These are phyloP conservation scores for Leishmania martiniquensis DNA, from an alignment of 208 protist genomes.

Conservation along the genomic window DNA sequence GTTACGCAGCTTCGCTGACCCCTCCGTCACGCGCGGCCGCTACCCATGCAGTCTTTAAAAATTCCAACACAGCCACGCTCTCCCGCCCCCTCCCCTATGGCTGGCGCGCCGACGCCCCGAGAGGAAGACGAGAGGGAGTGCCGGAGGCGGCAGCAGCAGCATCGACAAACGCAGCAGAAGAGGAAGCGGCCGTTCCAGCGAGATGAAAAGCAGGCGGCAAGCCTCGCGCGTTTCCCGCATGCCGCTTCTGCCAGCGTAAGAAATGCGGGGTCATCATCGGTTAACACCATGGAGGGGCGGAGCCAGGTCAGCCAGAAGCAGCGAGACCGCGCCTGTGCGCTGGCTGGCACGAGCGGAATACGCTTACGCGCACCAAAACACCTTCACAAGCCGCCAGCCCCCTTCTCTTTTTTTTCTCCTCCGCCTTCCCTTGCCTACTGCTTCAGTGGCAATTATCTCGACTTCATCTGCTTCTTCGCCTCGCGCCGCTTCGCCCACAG, in stretches of 20 bases:
- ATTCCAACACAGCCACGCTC: neutral
- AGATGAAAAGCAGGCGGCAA: neutral
- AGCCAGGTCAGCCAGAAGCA: neutral
- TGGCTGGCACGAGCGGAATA: neutral
- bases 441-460: neutral
- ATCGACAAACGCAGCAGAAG: neutral
- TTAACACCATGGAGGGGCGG: neutral
- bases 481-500: constrained; percentile 88
- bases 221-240: neutral
- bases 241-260: neutral
- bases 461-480: constrained; percentile 45
- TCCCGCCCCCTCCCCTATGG: neutral
- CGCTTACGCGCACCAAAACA: neutral
- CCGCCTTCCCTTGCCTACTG: neutral
- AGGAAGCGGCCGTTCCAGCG: neutral
- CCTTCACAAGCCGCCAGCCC: no score
- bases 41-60: neutral
- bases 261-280: neutral
- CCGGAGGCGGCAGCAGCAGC: neutral
- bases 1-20: neutral
- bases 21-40: neutral
- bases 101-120: neutral
- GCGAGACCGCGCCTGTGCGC: neutral
- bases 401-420: no score
- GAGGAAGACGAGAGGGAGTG: neutral